phyloP scores from a whole-genome alignment of 1,139 yeast genomes.

The Arxiozyma telluris region DNA sequence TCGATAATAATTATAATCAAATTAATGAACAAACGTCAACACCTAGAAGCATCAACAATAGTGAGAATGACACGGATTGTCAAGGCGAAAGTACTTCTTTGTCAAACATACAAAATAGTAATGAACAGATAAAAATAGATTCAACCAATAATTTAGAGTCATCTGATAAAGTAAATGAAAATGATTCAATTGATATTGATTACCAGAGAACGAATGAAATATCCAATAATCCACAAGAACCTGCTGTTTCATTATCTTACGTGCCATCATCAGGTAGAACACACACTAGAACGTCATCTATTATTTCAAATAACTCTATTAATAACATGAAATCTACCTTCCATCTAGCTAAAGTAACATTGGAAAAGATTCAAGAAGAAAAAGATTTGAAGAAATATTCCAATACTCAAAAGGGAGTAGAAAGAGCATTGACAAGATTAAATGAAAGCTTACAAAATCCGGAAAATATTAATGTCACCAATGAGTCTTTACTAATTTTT shows the following conservation, averaged over 20 bases:
- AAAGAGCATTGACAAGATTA: conserved; percentile 20
- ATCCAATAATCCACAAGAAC: neutral
- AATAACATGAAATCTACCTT: conserved; percentile 24
- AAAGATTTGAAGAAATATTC: conserved; percentile 27
- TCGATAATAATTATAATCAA: too few species aligned
- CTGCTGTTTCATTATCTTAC: neutral
- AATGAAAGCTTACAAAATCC: conserved; percentile 16
- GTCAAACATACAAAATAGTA: neutral
- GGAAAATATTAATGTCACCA: conserved; percentile 18
- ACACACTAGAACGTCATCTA: conserved; percentile 15
- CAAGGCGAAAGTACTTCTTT: neutral
- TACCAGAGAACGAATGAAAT: neutral
- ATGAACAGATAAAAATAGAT: neutral
- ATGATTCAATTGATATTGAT: neutral
- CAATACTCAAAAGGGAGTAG: conserved; percentile 23
- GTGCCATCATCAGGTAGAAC: neutral
- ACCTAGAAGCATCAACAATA: neutral
- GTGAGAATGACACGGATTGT: neutral
- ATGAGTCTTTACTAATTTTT: conserved; percentile 43
- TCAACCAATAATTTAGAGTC: neutral
- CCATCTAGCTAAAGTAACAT: conserved; percentile 22
- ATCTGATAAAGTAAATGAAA: neutral
- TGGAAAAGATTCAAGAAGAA: conserved; percentile 22
- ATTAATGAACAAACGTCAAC: neutral
- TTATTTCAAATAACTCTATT: conserved; percentile 11